These are phyloP conservation scores for Phytophthora litchii DNA, from an alignment of 352 stramenopile species.

Conservation along the genomic window DNA sequence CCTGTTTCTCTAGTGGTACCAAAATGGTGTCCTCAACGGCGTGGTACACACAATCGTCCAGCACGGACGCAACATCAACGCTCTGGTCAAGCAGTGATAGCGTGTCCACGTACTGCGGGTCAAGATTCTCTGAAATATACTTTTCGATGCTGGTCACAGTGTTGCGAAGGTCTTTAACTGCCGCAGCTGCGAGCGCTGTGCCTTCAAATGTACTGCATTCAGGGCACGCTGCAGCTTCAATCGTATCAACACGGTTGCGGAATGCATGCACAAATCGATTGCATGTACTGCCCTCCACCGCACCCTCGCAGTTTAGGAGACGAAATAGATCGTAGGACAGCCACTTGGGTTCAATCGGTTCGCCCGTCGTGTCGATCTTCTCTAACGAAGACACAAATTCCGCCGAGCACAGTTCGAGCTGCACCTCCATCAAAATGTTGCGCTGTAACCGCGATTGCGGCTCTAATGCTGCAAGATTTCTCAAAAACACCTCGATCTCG, in stretches of 20 bases:
- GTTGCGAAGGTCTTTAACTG: constrained; percentile 67
- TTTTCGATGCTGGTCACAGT: constrained; percentile 82
- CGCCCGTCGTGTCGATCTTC: constrained; percentile 72
- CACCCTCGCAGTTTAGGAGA: constrained; percentile 65
- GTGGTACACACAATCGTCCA: constrained; percentile 76
- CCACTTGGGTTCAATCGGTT: constrained; percentile 79
- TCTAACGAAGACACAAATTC: constrained; percentile 81
- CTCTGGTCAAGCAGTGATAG: constrained; percentile 67
- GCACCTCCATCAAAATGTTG: constrained; percentile 67
- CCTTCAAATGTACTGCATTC: constrained; percentile 64
- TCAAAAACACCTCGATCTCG: constrained; percentile 79
- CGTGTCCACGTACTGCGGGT: constrained; percentile 68
- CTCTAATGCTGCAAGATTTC: constrained; percentile 70
- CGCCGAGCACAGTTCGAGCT: constrained; percentile 72
- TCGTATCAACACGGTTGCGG: constrained; percentile 67
- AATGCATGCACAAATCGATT: constrained; percentile 80
- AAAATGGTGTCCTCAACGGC: constrained; percentile 83
- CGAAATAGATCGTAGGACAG: constrained; percentile 77
- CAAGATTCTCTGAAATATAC: constrained; percentile 70
- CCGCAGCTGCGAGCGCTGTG: constrained; percentile 51
- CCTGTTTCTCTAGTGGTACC: constrained; percentile 73
- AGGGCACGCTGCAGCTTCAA: constrained; percentile 64
- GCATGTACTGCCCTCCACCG: constrained; percentile 76
- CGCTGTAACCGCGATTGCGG: constrained; percentile 63
- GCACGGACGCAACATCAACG: constrained; percentile 51